phyloP scores from a whole-genome alignment of 2,329 filamentous ascomycete species.

The Dactylonectria macrodidyma region DNA sequence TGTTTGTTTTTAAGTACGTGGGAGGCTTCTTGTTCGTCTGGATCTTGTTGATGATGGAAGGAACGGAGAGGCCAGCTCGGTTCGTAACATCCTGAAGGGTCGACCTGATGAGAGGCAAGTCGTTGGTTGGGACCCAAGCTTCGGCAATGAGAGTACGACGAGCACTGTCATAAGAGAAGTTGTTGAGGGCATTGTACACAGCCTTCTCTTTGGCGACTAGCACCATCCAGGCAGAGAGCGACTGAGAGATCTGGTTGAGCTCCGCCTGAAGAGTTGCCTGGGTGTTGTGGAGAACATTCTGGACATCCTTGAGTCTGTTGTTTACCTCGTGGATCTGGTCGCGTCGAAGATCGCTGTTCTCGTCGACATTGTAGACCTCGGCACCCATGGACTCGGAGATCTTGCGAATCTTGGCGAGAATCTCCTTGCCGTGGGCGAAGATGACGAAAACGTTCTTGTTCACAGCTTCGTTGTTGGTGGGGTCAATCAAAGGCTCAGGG shows the following conservation, averaged over 20 bases:
- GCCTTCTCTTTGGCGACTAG: constrained; percentile 98
- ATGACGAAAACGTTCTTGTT: constrained; percentile 99
- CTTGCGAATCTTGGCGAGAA: constrained; percentile 98
- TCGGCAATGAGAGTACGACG: constrained; percentile 97
- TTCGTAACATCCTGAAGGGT: constrained; percentile 98
- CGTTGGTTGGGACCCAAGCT: constrained; percentile 96
- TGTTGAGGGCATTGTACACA: constrained; percentile 94
- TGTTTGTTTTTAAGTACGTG: constrained; percentile 98
- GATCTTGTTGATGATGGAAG: constrained; percentile 98
- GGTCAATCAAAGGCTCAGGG: constrained; percentile 91
- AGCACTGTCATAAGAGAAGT: constrained; percentile 96
- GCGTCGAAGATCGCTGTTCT: constrained; percentile 94
- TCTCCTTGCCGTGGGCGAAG: constrained; percentile 98
- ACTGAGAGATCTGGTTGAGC: constrained; percentile 92
- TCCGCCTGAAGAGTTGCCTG: constrained; percentile 95
- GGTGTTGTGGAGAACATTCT: constrained; percentile 94
- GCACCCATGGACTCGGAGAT: constrained; percentile 98
- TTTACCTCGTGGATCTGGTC: constrained; percentile 99
- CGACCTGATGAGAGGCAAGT: constrained; percentile 88
- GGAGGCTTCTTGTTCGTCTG: constrained; percentile 97
- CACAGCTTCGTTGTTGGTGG: constrained; percentile 90
- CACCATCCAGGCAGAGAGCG: constrained; percentile 96
- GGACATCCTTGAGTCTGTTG: constrained; percentile 89
- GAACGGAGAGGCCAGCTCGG: constrained; percentile 93
- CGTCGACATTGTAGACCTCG: constrained; percentile 95